Conservation (phyloP, 202 grass and related monocot species). For the Musa balbisiana region DNA sequence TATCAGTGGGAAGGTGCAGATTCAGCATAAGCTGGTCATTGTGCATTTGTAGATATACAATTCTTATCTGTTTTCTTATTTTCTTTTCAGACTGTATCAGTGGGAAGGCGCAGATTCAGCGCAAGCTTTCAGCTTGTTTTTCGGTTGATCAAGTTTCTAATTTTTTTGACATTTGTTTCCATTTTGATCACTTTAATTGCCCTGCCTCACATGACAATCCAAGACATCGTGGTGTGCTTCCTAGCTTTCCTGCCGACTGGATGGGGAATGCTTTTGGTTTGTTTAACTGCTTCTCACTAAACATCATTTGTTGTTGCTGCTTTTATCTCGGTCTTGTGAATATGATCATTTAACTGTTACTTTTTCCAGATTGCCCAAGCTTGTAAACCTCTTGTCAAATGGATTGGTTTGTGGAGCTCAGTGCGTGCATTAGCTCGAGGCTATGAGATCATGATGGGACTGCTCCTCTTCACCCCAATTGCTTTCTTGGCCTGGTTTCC, state of each 20-base stretch:
- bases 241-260: conserved; percentile 78
- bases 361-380: conserved; percentile 70
- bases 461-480: conserved; percentile 66
- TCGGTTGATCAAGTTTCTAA: conserved; percentile 83
- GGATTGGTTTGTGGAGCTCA: conserved; percentile 59
- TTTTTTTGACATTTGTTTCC: conserved; percentile 58
- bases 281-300: neutral
- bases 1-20: conserved; percentile 69
- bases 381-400: conserved; percentile 38
- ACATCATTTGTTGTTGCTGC: conserved; percentile 5
- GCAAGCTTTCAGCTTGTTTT: conserved; percentile 82
- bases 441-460: conserved; percentile 75
- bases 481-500: conserved; percentile 83
- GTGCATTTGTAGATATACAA: neutral
- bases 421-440: conserved; percentile 71
- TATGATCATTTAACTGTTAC: neutral
- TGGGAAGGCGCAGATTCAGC: conserved; percentile 68
- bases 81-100: conserved; percentile 56
- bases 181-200: conserved; percentile 58
- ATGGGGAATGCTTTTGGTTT: conserved; percentile 78
- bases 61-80: conserved; percentile 13
- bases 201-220: conserved; percentile 66
- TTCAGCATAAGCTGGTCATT: conserved; percentile 44
- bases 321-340: neutral
- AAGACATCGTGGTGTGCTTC: conserved; percentile 64